phyloP scores from a whole-genome alignment of 2,329 filamentous ascomycete genomes.

The Colletotrichum sidae region DNA sequence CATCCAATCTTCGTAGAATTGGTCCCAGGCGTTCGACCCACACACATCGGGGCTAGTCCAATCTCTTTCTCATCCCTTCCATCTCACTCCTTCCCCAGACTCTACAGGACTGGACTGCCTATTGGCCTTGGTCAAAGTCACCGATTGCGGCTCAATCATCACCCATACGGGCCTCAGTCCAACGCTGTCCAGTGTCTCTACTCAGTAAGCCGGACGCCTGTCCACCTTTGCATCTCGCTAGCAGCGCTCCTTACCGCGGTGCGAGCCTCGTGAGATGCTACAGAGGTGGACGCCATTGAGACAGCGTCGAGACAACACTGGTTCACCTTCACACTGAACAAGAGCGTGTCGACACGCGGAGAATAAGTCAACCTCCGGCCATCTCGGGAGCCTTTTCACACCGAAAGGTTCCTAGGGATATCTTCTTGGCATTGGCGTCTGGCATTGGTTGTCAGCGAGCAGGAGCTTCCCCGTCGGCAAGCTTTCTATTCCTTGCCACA shows the following conservation, averaged over 20 bases:
- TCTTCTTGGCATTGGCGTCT: slow-evolving; percentile 16
- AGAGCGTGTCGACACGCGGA: slow-evolving; percentile 3
- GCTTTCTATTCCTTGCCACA: slow-evolving; percentile 25
- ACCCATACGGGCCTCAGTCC: neutral
- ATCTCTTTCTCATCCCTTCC: slow-evolving; percentile 18
- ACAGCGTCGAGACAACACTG: slow-evolving; percentile 8
- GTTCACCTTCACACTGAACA: neutral
- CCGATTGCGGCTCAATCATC: slow-evolving; percentile 28
- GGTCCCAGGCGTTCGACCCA: slow-evolving; percentile 10
- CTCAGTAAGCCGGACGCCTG: neutral
- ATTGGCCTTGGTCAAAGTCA: slow-evolving; percentile 10
- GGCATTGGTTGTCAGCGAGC: slow-evolving; percentile 7
- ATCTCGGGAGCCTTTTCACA: slow-evolving; percentile 1
- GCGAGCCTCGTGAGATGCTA: neutral
- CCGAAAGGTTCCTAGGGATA: slow-evolving; percentile 23
- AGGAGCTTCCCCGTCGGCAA: slow-evolving; percentile 14
- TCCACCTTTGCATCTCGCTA: neutral
- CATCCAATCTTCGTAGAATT: slow-evolving; percentile 23
- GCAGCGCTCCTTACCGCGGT: slow-evolving; percentile 1
- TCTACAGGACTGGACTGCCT: slow-evolving; percentile 14
- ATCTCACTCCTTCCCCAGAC: slow-evolving; percentile 29
- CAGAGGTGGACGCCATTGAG: slow-evolving; percentile 22
- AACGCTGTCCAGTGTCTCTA: slow-evolving; percentile 12
- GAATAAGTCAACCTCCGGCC: slow-evolving; percentile 1
- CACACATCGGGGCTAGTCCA: slow-evolving; percentile 14